phyloP scores from a whole-genome alignment of 73 alveolate genomes.

The Loxodes magnus region DNA sequence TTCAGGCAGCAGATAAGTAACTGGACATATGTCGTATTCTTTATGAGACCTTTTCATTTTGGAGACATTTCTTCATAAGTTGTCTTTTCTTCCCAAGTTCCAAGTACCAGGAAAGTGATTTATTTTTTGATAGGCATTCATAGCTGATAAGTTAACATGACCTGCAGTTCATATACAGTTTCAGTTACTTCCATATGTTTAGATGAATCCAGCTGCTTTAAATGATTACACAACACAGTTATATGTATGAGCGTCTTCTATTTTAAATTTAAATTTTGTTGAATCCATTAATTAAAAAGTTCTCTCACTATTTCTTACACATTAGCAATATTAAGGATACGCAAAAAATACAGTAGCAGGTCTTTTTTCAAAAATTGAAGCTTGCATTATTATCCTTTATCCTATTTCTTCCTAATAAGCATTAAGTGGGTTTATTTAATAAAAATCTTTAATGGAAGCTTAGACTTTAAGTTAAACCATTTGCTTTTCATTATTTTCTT shows the following conservation, averaged over 20 bases:
- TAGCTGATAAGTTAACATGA: constrained; percentile 25
- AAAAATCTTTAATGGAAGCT: too few species aligned
- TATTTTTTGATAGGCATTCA: constrained; percentile 48
- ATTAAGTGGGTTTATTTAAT: too few species aligned
- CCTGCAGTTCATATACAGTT: constrained; percentile 42
- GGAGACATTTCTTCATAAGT: constrained; percentile 51
- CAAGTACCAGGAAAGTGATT: constrained; percentile 83
- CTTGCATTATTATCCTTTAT: too few species aligned
- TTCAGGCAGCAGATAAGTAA: constrained; percentile 69
- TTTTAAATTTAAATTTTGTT: too few species aligned
- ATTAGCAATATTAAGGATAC: too few species aligned
- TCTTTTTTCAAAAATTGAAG: too few species aligned
- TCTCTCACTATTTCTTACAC: too few species aligned
- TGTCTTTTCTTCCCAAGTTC: constrained; percentile 74
- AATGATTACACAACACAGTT: constrained; percentile 48
- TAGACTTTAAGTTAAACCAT: too few species aligned
- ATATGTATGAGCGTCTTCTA: constrained; percentile 35
- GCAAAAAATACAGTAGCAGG: too few species aligned
- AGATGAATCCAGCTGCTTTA: constrained; percentile 48
- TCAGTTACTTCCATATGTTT: constrained; percentile 17
- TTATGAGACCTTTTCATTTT: constrained; percentile 39
- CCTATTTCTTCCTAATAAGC: too few species aligned
- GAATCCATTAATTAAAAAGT: too few species aligned
- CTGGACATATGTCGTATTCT: constrained; percentile 72
- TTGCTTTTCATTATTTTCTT: too few species aligned